Conservation (phyloP, 139 green algal species). For the Chlamydomonas schloesseri region DNA sequence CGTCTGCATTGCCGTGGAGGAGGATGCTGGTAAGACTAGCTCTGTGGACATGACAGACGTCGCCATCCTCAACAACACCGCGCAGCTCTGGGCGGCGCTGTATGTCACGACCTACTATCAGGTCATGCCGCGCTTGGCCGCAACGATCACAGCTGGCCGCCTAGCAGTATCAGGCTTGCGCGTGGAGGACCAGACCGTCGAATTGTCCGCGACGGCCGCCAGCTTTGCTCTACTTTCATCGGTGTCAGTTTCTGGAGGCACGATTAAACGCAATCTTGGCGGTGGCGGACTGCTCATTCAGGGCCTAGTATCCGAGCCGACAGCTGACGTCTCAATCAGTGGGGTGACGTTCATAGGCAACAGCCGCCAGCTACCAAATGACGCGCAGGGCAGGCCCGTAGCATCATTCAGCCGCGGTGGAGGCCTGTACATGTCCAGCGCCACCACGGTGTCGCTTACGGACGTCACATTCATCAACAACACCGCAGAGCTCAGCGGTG, state of each 20-base stretch:
- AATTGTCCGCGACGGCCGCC: too few species aligned
- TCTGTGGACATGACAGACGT: neutral
- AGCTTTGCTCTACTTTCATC: too few species aligned
- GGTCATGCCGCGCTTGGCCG: neutral
- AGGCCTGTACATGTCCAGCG: neutral
- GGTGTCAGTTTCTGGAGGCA: too few species aligned
- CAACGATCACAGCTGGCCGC: neutral
- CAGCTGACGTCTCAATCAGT: neutral
- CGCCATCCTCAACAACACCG: neutral
- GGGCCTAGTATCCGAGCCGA: too few species aligned
- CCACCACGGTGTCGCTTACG: neutral
- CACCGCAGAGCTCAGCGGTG: neutral
- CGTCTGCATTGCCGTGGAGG: neutral
- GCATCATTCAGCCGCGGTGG: neutral
- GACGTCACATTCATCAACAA: neutral
- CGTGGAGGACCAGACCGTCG: too few species aligned
- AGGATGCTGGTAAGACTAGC: too few species aligned
- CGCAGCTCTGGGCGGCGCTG: neutral
- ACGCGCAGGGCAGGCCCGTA: too few species aligned
- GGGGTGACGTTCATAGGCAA: too few species aligned
- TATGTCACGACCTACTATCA: neutral
- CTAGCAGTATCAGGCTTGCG: neutral
- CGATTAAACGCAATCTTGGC: too few species aligned
- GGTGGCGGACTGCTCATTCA: too few species aligned
- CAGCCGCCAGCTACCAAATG: too few species aligned